These are phyloP conservation scores for Calamus simplicifolius DNA, from an alignment of 176 grass and related monocot species.

Conservation along the genomic window DNA sequence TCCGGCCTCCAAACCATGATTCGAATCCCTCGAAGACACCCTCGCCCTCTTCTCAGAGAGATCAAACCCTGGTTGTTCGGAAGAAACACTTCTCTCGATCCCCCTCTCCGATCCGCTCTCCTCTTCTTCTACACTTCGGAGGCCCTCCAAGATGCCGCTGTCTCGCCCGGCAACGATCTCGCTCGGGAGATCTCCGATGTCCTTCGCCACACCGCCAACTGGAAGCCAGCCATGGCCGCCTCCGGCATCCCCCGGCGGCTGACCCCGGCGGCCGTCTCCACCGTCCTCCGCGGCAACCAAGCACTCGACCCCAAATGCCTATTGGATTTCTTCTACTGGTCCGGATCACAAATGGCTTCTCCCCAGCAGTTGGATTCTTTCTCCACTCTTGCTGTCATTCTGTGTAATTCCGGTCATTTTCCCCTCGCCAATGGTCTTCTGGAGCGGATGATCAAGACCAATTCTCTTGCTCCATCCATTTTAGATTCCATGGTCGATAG, in stretches of 20 bases:
- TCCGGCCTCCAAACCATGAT: too few species aligned
- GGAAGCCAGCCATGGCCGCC: conserved; percentile 39
- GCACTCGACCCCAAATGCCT: conserved; percentile 37
- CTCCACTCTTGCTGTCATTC: conserved; percentile 21
- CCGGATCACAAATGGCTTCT: not conserved
- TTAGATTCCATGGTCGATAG: conserved; percentile 27
- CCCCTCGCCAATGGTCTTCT: conserved; percentile 36
- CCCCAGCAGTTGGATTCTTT: too few species aligned
- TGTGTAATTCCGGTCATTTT: conserved; percentile 27
- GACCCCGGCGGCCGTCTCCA: conserved; percentile 26
- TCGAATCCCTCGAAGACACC: too few species aligned
- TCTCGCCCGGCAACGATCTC: conserved; percentile 31
- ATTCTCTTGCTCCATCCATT: conserved; percentile 23
- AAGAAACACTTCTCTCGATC: not conserved
- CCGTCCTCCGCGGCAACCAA: conserved; percentile 1
- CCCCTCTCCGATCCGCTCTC: not conserved
- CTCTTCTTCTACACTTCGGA: conserved; percentile 2
- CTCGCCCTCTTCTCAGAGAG: too few species aligned
- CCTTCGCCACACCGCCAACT: conserved; percentile 39
- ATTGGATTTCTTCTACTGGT: conserved; percentile 77
- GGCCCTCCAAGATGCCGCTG: conserved; percentile 3
- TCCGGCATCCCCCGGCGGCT: conserved; percentile 40
- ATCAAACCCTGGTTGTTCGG: too few species aligned
- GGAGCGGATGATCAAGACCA: conserved; percentile 42
- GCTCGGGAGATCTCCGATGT: conserved; percentile 32